Percentiles rank a stretch among this genome's conserved stretches.
These are phyloP conservation scores for Barnettozyma populi DNA, from an alignment of 805 yeast genomes.

Conservation along the genomic window DNA sequence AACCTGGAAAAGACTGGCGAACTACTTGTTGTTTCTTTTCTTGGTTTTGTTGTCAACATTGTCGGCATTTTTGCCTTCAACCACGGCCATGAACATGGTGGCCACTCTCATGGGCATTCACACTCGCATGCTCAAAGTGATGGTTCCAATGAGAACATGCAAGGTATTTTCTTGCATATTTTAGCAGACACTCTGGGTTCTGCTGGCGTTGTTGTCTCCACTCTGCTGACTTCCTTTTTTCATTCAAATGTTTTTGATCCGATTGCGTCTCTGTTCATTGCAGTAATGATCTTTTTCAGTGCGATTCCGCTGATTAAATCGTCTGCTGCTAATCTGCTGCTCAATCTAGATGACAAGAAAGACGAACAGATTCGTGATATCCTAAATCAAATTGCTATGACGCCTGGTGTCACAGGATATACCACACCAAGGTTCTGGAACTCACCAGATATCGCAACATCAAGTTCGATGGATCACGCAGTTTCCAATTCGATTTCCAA, in stretches of 20 bases:
- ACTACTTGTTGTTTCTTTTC: constrained; percentile 71
- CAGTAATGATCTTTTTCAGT: constrained; percentile 69
- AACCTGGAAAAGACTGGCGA: constrained; percentile 75
- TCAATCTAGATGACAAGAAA: constrained; percentile 52
- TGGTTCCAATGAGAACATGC: constrained; percentile 66
- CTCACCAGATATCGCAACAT: constrained; percentile 28
- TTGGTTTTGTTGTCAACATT: constrained; percentile 83
- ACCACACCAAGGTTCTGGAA: constrained; percentile 95
- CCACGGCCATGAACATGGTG: constrained; percentile 58
- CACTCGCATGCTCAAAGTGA: constrained; percentile 25
- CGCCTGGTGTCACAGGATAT: constrained; percentile 80
- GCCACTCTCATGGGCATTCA: constrained; percentile 40
- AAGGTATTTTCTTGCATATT: constrained; percentile 89
- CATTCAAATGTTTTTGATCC: constrained; percentile 82
- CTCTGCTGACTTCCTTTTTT: constrained; percentile 66
- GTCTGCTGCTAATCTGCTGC: constrained; percentile 66
- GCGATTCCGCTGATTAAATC: constrained; percentile 81
- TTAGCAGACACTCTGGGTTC: constrained; percentile 96
- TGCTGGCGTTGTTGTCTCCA: constrained; percentile 92
- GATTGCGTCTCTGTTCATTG: constrained; percentile 83
- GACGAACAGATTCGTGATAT: constrained; percentile 61
- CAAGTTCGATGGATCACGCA: constrained; percentile 20
- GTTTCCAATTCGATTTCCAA: constrained; percentile 19
- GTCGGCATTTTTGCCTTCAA: constrained; percentile 94
- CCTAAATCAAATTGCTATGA: constrained; percentile 58